Evolutionary conservation across 129 eudicot species (phyloP), one percentile per base, ranked within the genome.

Genomic region (Escallonia herrerae): DNA sequence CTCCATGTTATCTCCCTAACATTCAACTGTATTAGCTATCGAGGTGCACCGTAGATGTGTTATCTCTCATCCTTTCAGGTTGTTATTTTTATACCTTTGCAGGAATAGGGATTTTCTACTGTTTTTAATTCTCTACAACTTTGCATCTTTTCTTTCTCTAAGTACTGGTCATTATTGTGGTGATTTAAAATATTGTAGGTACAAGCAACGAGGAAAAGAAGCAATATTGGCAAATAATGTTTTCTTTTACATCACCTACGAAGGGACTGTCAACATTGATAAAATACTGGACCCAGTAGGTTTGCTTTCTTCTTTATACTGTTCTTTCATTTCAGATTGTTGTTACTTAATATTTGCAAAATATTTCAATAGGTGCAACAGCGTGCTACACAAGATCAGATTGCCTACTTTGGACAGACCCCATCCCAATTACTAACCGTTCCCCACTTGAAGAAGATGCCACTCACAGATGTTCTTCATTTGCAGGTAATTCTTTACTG

Each of bases 341-440:
- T 63, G 64, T 68, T 64, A n/a, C 47, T 69, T 14, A 33, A 22
- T 46, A 53, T 72, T 48, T 9, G 42, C 37, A 12, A 33, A 59
- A 53, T 37, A 64, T 74, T 6, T 70, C 43, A 43, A 77, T 63
- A 93, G 99, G 99, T 84, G 46, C 97, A 83, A 76, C 97, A 86
- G 60, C 93, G 88, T 42, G 95, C 97, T 52, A 80, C 86, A 76
- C 99, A 94, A 82, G 96, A 94, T 84, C 97, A 94, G 70, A 89
- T 94, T 80, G 96, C 99, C 61, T 94, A 86, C 73, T 84, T 89
- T 73, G 99, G 99, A 75, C 99, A 94, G 82, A 94, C 95, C 62
- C 99, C 99, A 4, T 94, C 99, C 52, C 99, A 86, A 83, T 93
- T 94, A 78, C 71, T 94, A 66, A 89, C 87, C 40, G 74, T 80